Evolutionary conservation across 108 stramenopile species (phyloP), one percentile per base, ranked within the genome.

Genomic region (Cyclostephanos invisitatus): DNA sequence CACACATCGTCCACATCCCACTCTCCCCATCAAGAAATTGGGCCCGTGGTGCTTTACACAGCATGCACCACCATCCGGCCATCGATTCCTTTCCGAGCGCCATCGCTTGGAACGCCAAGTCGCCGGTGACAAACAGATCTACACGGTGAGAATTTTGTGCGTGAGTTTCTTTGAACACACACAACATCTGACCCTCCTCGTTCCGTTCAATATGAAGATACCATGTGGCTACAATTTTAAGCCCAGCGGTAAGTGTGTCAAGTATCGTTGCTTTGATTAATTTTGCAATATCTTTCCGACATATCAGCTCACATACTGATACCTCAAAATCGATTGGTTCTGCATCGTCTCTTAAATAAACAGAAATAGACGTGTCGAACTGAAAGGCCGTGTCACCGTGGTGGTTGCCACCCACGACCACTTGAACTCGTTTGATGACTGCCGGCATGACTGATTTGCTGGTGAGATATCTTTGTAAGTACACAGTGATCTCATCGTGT

Each of bases 61-160:
- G 58, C 58, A 35, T 59, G 58, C 58, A 59, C 58, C 27, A 36
- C n/a, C 32, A 32, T 15, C 29, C 27, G 5, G 58, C 27, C 58
- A 59, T 59, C 17, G 29, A 7, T 36, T 59, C 54, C 54, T 55
- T 55, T 22, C 54, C 54, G 2, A 55, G 24, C 54, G 24, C n/a
- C 54, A 55, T 55, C 2, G 21, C 54, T 18, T 55, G 22, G 29
- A 35, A 59, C n/a, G 58, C 58, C 32, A 59, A 59, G 58, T 59
- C 35, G n/a, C 58, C 58, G 29, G 29, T 36, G 1, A 59, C 32
- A 36, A 35, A 59, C 27, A 36, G 27, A 36, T 59, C 29, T 1
- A 36, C 58, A 35, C 32, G 27, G 29, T 35, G 35, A 35, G 58
- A 46, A 46, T 46, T 35, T 46, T 46, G 14, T 46, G 44, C 44